These are phyloP conservation scores for Byssochlamys sp. DNA, from an alignment of 2,329 filamentous ascomycete genomes.

Conservation along the genomic window DNA sequence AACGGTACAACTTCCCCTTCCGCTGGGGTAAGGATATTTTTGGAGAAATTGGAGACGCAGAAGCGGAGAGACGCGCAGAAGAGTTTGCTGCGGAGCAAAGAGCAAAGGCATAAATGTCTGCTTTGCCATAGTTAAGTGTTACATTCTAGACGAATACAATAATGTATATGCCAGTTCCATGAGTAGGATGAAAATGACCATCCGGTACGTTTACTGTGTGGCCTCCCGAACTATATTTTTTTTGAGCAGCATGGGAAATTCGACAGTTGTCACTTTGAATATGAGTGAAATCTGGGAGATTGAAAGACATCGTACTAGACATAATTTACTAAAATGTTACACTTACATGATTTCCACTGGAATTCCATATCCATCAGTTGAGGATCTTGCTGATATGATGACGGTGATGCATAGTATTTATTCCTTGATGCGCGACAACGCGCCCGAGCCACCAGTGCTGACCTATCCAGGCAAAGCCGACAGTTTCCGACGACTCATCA, in stretches of 20 bases:
- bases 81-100: conserved; percentile 18
- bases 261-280: too few relatives aligned
- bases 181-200: too few relatives aligned
- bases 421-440: neutral
- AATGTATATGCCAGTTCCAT: neutral
- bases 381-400: neutral
- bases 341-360: too few relatives aligned
- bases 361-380: too few relatives aligned
- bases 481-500: neutral
- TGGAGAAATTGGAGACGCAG: conserved; percentile 25
- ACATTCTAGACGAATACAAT: neutral
- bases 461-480: neutral
- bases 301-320: too few relatives aligned
- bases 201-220: too few relatives aligned
- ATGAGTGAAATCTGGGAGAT: too few relatives aligned
- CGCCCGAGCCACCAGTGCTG: neutral
- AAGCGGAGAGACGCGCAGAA: conserved; percentile 21
- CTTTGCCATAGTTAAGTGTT: neutral
- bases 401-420: neutral
- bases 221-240: too few relatives aligned
- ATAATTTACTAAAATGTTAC: too few relatives aligned
- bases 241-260: too few relatives aligned
- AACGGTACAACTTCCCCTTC: conserved; percentile 30
- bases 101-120: conserved; percentile 7
- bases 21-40: conserved; percentile 32